Evolutionary conservation across 345 rosid species (phyloP).

Genomic region (Linum lewisii): DNA sequence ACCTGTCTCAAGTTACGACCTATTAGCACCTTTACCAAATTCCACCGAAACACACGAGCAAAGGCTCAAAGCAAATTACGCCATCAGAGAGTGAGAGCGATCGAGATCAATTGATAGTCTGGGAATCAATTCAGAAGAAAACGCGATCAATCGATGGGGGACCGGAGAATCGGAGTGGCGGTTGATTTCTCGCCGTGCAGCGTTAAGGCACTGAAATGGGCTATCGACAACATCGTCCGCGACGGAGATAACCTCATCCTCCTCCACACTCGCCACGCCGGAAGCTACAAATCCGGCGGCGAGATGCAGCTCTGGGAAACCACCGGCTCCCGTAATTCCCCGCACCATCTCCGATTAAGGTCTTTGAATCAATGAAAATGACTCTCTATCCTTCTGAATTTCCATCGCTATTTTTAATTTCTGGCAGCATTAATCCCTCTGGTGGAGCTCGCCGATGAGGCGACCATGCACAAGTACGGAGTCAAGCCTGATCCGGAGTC

Average conservation of each 20-base stretch:
- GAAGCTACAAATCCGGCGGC: constrained; percentile 66
- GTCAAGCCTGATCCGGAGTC: constrained; percentile 64
- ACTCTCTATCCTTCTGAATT: neutral
- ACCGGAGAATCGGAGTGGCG: constrained; percentile 66
- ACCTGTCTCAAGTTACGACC: constrained; percentile 2
- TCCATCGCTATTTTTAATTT: neutral
- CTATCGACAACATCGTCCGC: constrained; percentile 66
- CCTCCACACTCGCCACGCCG: constrained; percentile 40
- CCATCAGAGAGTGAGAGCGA: neutral
- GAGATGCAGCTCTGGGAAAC: constrained; percentile 88
- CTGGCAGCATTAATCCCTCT: constrained; percentile 64
- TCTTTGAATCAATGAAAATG: no score
- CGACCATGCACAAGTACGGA: constrained; percentile 59
- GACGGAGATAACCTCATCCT: constrained; percentile 79
- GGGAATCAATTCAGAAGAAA: neutral
- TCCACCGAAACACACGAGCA: no score
- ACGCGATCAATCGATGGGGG: constrained; percentile 37
- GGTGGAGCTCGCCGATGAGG: constrained; percentile 46
- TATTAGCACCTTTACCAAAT: neutral
- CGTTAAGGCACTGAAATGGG: constrained; percentile 77
- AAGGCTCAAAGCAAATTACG: no score
- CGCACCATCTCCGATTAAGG: neutral
- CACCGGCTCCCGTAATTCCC: constrained; percentile 70
- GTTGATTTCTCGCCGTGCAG: constrained; percentile 86
- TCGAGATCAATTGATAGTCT: no score